Conservation (phyloP, 2,329 filamentous ascomycete genomes). For the Cercospora zeae-maydis region DNA sequence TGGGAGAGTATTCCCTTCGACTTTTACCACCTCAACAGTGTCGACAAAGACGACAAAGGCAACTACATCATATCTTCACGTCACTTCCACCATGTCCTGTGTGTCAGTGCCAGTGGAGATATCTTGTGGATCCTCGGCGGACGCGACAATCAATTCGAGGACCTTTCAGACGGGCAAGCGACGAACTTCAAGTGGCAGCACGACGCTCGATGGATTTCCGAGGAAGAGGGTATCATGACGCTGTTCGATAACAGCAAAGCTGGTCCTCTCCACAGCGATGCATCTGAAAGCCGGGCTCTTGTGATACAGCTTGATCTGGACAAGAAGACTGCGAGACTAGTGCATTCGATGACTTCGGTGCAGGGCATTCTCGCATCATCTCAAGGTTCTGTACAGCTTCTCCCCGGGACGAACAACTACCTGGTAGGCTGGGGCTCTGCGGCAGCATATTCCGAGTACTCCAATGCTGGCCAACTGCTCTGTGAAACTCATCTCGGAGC, state of each 20-base stretch:
- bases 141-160: conserved; percentile 43
- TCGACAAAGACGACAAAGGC: conserved; percentile 47
- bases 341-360: conserved; percentile 45
- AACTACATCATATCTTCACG: conserved; percentile 50
- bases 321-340: conserved; percentile 44
- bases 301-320: conserved; percentile 38
- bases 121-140: conserved; percentile 54
- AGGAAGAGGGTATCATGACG: conserved; percentile 33
- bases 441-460: conserved; percentile 50
- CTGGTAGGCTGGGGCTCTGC: conserved; percentile 57
- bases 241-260: conserved; percentile 52
- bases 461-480: conserved; percentile 39
- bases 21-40: conserved; percentile 54
- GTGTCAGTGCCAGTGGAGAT: conserved; percentile 43
- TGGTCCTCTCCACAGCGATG: conserved; percentile 41
- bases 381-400: conserved; percentile 51
- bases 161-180: conserved; percentile 42
- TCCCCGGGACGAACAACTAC: conserved; percentile 45
- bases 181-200: conserved; percentile 53
- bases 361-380: conserved; percentile 45
- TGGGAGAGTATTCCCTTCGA: conserved; percentile 38
- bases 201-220: conserved; percentile 47
- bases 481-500: conserved; percentile 45
- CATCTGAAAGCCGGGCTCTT: conserved; percentile 40
- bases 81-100: conserved; percentile 44